Base-by-base conservation (phyloP, 2,329 filamentous ascomycete genomes). In the Cladosporium halotolerans region DNA sequence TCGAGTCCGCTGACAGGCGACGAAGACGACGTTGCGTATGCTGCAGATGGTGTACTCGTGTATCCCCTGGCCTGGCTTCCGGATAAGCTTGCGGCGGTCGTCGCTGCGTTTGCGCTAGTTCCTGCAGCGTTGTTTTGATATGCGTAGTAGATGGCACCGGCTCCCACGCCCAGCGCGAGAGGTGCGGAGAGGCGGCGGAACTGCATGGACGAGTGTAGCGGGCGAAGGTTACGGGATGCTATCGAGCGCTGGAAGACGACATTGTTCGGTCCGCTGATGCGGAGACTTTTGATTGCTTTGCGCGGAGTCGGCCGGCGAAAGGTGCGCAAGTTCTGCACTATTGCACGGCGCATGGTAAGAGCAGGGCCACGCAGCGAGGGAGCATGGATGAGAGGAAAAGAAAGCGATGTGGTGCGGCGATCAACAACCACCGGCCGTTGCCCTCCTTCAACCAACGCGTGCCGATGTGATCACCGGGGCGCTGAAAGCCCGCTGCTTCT, bases 71-170 rank as follows among this genome's bases (percentile, higher is more conserved):
- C 63, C 55, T 72, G 67, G 28, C 54, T 59, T 55, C 33, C 57
- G 36, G 56, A 53, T 45, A 50, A 38, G 34, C 52, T 52, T 11
- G 56, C 42, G 13, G 42, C 28, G 9, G 40, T 19, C n/a, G 38
- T 33, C 9, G 53, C 32, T n/a, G 46, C 49, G 47, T 52, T 55
- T 18, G 48, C 38, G 34, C 33, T 36, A 3, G 41, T 44, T 49
- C 55, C 41, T 52, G 58, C 52, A 32, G 54, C n/a, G 19, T 53
- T 54, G 48, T 51, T 51, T 45, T 64, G 80, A 73, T 86, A 88
- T 52, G 80, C 79, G 73, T 89, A 89, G 79, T 85, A 91, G 60
- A 86, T 85, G 55, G 87, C 77, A 63, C 81, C 88, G 61, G 85
- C 86, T 49, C 78, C 77, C 50, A 88, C 76, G 65, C 82, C 82